A percentile compares a stretch with the other conserved stretches of the same genome.
phyloP scores from a whole-genome alignment of 1,284 basidiomycete genomes.

The Trametes pubescens region DNA sequence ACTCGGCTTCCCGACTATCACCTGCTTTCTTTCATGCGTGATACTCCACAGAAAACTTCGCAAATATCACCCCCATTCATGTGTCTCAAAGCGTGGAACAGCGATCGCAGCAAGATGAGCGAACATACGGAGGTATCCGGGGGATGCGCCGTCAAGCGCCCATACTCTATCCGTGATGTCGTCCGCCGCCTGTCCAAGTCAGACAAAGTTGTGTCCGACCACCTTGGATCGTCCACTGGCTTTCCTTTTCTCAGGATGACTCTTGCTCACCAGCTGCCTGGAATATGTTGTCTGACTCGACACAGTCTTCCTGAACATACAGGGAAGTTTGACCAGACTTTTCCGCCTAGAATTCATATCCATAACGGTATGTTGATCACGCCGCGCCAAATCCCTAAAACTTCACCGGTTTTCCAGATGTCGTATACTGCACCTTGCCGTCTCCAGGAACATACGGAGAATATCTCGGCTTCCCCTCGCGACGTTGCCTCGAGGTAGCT shows the following conservation, averaged over 20 bases:
- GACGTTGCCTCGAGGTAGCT: conserved; percentile 8
- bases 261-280: neutral
- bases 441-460: neutral
- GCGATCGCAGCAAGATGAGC: no score
- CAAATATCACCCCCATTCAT: neutral
- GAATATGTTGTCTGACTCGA: neutral
- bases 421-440: neutral
- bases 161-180: neutral
- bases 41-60: no score
- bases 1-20: no score
- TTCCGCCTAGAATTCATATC: neutral
- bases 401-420: conserved; percentile 6
- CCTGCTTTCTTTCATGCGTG: no score
- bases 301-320: neutral
- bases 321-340: neutral
- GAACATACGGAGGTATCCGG: neutral
- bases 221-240: neutral
- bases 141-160: neutral
- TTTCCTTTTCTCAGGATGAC: neutral
- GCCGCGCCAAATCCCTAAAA: neutral
- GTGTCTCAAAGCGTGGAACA: neutral
- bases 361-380: neutral
- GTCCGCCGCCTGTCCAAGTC: neutral
- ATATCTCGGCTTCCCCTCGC: neutral
- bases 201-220: neutral